A percentile compares a stretch with the other conserved stretches of the same genome.
Evolutionary conservation across 345 rosid species (phyloP).

Genomic region (Physaria fendleri): DNA sequence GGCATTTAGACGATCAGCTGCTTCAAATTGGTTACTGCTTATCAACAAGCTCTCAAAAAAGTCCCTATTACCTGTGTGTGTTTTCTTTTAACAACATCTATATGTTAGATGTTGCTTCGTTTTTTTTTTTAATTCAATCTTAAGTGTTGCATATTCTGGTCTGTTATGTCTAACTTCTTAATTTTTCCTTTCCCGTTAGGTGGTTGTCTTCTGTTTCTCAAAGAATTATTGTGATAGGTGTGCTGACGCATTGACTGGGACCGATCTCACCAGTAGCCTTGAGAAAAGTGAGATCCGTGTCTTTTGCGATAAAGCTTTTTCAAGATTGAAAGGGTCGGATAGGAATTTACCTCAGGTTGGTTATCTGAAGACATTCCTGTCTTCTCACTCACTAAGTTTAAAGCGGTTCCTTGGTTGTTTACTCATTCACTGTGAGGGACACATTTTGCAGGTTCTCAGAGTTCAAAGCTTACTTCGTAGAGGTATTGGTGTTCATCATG

Average conservation of each 20-base stretch:
- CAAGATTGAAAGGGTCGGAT: constrained; percentile 92
- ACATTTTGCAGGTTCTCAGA: constrained; percentile 63
- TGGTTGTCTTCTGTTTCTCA: constrained; percentile 89
- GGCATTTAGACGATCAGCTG: constrained; percentile 68
- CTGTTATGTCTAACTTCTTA: constrained; percentile 1
- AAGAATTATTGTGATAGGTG: constrained; percentile 94
- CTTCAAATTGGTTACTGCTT: constrained; percentile 73
- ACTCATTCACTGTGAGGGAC: constrained; percentile 23
- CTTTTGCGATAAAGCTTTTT: constrained; percentile 94
- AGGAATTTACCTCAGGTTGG: constrained; percentile 92
- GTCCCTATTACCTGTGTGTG: constrained; percentile 87
- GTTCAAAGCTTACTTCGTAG: constrained; percentile 80
- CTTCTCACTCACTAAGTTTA: constrained; percentile 8
- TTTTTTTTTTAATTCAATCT: neutral
- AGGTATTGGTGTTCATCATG: constrained; percentile 98
- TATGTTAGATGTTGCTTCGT: constrained; percentile 20
- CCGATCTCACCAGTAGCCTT: constrained; percentile 71
- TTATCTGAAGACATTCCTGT: constrained; percentile 10
- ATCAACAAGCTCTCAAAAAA: constrained; percentile 78
- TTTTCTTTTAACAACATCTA: no score
- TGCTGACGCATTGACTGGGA: constrained; percentile 63
- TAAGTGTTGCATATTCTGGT: neutral
- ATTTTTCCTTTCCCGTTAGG: constrained; percentile 36
- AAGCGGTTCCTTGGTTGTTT: constrained; percentile 14
- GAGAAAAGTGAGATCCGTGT: constrained; percentile 86